Percentiles rank a stretch among this genome's conserved stretches.
These are phyloP conservation scores for Hypomyces perniciosus DNA, from an alignment of 2,329 filamentous ascomycete genomes.

Conservation along the genomic window DNA sequence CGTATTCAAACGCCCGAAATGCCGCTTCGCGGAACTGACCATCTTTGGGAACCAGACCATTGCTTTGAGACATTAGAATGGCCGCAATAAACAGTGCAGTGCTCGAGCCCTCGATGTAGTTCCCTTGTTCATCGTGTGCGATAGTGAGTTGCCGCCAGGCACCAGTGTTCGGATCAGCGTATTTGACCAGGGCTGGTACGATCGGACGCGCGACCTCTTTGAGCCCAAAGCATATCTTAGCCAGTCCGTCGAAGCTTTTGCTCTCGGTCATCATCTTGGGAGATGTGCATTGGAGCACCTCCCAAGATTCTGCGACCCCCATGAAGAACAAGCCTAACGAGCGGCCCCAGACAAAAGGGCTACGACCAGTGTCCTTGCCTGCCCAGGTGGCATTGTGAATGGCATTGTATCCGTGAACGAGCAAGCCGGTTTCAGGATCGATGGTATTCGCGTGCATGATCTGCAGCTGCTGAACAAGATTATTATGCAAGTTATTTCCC, in stretches of 20 bases:
- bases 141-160: constrained; percentile 51
- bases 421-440: constrained; percentile 3
- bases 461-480: constrained; percentile 12
- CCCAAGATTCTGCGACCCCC: constrained; percentile 44
- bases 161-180: constrained; percentile 36
- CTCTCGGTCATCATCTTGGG: constrained; percentile 24
- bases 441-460: constrained; percentile 15
- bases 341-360: constrained; percentile 48
- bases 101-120: constrained; percentile 56
- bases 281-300: constrained; percentile 30
- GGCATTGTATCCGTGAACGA: constrained; percentile 50
- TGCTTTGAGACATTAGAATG: constrained; percentile 23
- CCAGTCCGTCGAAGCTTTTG: too few species aligned
- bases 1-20: constrained; percentile 24
- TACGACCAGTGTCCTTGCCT: constrained; percentile 41
- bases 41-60: constrained; percentile 8
- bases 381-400: constrained; percentile 46
- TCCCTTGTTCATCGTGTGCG: constrained; percentile 45
- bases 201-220: constrained; percentile 23
- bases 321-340: constrained; percentile 50
- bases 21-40: constrained; percentile 18
- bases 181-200: constrained; percentile 25
- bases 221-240: constrained; percentile 21
- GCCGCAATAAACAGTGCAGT: constrained; percentile 49
- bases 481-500: too few species aligned